A percentile compares a stretch with the other conserved stretches of the same genome.
Conservation (phyloP, 2,329 filamentous ascomycete species). For the Fusarium sp. region DNA sequence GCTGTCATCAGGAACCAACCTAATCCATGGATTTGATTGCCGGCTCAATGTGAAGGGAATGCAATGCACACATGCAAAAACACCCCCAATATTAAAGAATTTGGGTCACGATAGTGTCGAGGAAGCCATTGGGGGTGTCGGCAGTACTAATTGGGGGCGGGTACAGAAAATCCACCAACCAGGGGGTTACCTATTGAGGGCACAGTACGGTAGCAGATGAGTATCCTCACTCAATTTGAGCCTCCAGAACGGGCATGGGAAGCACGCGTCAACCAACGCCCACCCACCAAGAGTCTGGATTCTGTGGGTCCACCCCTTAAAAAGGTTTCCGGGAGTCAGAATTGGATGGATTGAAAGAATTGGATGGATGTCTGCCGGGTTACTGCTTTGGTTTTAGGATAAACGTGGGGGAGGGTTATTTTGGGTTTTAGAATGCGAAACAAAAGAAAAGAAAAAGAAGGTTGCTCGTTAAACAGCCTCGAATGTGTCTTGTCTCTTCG, state of each 20-base stretch:
- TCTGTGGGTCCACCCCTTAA: constrained; percentile 18
- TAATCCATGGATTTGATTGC: constrained; percentile 15
- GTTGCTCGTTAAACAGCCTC: not conserved
- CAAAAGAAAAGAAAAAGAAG: not conserved
- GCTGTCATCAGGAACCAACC: constrained; percentile 29
- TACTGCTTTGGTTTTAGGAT: constrained; percentile 23
- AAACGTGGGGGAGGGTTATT: constrained; percentile 3
- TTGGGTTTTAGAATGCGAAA: not conserved
- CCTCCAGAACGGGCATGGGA: constrained; percentile 6
- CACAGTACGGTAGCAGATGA: constrained; percentile 2
- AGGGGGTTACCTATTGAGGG: constrained; percentile 1
- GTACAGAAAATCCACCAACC: constrained; percentile 43
- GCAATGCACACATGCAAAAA: not conserved
- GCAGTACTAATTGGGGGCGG: constrained; percentile 37
- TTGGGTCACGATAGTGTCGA: constrained; percentile 7
- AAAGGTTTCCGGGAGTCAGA: constrained; percentile 33
- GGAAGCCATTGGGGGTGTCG: constrained; percentile 35
- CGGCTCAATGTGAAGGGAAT: constrained; percentile 2
- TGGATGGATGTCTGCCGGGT: constrained; percentile 10
- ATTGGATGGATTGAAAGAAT: constrained; percentile 13
- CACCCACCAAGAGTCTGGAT: constrained; percentile 25
- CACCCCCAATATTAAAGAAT: constrained; percentile 40
- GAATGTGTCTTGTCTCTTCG: not conserved
- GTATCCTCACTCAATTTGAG: constrained; percentile 25
- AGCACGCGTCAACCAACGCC: constrained; percentile 20